Evolutionary conservation across 768 basidiomycete genomes (phyloP).

Genomic region (Pisolithus albus): DNA sequence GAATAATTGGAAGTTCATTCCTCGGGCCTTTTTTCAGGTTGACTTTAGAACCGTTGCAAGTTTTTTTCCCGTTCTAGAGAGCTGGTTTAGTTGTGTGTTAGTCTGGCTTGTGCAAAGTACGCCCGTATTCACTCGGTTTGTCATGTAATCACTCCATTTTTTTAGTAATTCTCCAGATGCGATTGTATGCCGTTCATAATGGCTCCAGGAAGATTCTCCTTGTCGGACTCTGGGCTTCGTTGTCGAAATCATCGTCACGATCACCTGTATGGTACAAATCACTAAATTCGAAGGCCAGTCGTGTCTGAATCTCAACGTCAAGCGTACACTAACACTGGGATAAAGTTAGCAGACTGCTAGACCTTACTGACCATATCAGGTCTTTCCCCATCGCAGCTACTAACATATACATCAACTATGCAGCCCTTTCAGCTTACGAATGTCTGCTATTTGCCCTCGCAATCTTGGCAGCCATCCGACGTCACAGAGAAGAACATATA

Average conservation of each 20-base stretch:
- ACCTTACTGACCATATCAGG: neutral
- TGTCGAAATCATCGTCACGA: neutral
- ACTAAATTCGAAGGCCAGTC: neutral
- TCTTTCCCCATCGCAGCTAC: neutral
- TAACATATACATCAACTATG: neutral
- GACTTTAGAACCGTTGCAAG: neutral
- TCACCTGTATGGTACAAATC: neutral
- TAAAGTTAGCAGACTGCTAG: neutral
- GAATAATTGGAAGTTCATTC: neutral
- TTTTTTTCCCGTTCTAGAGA: neutral
- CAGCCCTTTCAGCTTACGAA: neutral
- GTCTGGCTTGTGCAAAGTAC: neutral
- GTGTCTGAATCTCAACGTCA: neutral
- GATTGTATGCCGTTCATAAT: slow-evolving; percentile 56
- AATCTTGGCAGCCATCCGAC: neutral
- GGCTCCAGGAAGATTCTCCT: slow-evolving; percentile 44
- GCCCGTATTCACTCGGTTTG: neutral
- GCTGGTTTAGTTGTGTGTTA: neutral
- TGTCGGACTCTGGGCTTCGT: slow-evolving; percentile 40
- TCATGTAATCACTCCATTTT: neutral
- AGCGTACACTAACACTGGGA: neutral
- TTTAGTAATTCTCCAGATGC: slow-evolving; percentile 53
- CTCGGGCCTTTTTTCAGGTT: neutral
- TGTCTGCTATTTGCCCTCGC: neutral
- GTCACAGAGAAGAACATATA: neutral